Conservation (phyloP, 208 protist genomes). For the Endotrypanum monterogeii region DNA sequence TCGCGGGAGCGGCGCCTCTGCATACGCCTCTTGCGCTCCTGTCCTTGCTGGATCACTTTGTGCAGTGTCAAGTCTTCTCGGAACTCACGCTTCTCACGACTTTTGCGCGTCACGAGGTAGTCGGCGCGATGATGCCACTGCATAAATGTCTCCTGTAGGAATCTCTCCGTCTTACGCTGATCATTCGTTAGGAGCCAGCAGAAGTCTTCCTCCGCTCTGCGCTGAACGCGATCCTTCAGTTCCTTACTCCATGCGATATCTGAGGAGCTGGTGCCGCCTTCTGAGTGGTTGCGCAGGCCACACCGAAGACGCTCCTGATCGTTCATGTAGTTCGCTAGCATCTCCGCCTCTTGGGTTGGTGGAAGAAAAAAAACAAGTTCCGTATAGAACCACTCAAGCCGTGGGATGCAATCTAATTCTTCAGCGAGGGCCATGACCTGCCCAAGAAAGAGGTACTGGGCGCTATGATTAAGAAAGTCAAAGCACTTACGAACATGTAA, state of each 20-base stretch:
- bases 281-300: constrained; percentile 74
- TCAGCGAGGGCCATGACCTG: constrained; percentile 81
- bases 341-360: constrained; percentile 61
- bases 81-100: constrained; percentile 88
- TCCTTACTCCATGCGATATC: constrained; percentile 72
- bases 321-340: constrained; percentile 86
- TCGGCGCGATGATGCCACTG: constrained; percentile 90
- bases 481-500: constrained; percentile 71
- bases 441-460: constrained; percentile 83
- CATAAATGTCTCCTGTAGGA: constrained; percentile 82
- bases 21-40: constrained; percentile 87
- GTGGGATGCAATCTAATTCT: constrained; percentile 73
- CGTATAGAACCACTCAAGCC: constrained; percentile 84
- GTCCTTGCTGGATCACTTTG: constrained; percentile 80
- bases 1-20: constrained; percentile 55
- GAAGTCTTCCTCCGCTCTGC: constrained; percentile 63
- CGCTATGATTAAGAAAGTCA: constrained; percentile 78
- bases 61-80: constrained; percentile 80
- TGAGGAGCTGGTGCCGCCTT: constrained; percentile 56
- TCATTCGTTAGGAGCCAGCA: constrained; percentile 82
- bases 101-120: constrained; percentile 86
- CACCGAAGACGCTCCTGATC: constrained; percentile 80
- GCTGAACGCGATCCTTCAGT: constrained; percentile 56
- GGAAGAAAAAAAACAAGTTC: constrained; percentile 75
- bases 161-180: constrained; percentile 76